These are phyloP conservation scores for Seminavis robusta DNA, from an alignment of 108 stramenopile genomes.

Conservation along the genomic window DNA sequence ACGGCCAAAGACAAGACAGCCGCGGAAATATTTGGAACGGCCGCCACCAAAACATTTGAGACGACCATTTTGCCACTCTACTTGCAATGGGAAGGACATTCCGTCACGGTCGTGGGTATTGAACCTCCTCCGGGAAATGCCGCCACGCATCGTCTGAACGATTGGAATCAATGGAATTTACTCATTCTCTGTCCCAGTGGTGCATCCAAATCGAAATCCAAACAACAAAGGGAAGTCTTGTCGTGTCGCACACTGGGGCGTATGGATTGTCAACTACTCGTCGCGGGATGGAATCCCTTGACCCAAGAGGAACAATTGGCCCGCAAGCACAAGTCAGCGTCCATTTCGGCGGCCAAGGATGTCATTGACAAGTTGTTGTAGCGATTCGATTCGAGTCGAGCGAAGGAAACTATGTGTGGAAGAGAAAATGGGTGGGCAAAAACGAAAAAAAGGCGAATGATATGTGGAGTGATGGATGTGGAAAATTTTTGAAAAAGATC, in stretches of 20 bases:
- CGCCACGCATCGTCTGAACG: not conserved
- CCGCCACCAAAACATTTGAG: slow-evolving; percentile 8
- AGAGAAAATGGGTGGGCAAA: no score
- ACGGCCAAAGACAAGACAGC: no score
- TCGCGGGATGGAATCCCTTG: slow-evolving; percentile 28
- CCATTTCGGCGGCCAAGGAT: no score
- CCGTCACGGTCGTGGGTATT: slow-evolving; percentile 73
- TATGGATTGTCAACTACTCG: slow-evolving; percentile 7
- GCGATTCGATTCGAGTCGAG: no score
- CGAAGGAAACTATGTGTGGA: no score
- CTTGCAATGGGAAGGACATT: slow-evolving; percentile 86
- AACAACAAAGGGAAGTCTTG: slow-evolving; percentile 3
- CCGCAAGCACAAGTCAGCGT: no score
- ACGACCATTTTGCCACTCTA: slow-evolving; percentile 61
- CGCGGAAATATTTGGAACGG: no score
- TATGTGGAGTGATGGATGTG: no score
- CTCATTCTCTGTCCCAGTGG: slow-evolving; percentile 65
- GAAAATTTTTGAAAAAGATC: no score
- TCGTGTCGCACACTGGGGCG: not conserved
- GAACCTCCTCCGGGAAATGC: slow-evolving; percentile 5
- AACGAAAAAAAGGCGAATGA: no score
- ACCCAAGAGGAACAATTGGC: not conserved
- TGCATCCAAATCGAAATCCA: slow-evolving; percentile 9
- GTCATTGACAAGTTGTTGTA: no score
- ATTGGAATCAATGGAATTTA: slow-evolving; percentile 20